phyloP scores from a whole-genome alignment of 176 grass and related monocot species.

The Carex littledalei region DNA sequence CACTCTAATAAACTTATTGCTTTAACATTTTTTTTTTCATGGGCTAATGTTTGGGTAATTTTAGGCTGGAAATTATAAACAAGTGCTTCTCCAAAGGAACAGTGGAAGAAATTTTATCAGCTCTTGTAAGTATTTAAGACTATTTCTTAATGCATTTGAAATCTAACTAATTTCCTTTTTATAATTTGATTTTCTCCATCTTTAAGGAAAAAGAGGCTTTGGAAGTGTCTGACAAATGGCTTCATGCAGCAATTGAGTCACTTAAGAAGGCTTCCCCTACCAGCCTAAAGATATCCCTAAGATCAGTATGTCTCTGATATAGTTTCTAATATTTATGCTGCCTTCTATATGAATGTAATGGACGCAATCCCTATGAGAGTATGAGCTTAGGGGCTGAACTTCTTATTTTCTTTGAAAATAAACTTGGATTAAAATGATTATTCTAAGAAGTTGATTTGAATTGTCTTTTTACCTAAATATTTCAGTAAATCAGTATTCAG shows the following conservation, averaged over 20 bases:
- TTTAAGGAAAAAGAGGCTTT: constrained; percentile 61
- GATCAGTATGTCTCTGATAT: constrained; percentile 48
- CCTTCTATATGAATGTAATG: not conserved
- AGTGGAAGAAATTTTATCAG: constrained; percentile 78
- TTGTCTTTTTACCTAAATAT: not conserved
- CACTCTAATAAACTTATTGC: not conserved
- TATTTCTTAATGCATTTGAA: constrained; percentile 14
- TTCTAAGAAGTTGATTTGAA: not conserved
- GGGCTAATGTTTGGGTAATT: not conserved
- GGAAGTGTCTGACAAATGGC: constrained; percentile 47
- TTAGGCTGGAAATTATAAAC: constrained; percentile 72
- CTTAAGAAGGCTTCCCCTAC: constrained; percentile 80
- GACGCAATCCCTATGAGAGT: not conserved
- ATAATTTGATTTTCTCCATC: constrained; percentile 25
- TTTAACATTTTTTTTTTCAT: constrained; percentile 5
- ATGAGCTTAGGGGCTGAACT: not conserved
- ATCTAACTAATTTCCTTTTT: not conserved
- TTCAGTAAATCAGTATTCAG: not conserved
- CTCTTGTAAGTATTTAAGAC: constrained; percentile 72
- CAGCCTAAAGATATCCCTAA: constrained; percentile 84
- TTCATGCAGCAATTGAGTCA: constrained; percentile 50
- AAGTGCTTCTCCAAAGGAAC: constrained; percentile 93
- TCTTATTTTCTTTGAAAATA: not conserved
- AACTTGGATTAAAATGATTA: not conserved
- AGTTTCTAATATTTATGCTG: not conserved